Conservation (phyloP, 805 yeast species). For the Pichia thaimueangensis region DNA sequence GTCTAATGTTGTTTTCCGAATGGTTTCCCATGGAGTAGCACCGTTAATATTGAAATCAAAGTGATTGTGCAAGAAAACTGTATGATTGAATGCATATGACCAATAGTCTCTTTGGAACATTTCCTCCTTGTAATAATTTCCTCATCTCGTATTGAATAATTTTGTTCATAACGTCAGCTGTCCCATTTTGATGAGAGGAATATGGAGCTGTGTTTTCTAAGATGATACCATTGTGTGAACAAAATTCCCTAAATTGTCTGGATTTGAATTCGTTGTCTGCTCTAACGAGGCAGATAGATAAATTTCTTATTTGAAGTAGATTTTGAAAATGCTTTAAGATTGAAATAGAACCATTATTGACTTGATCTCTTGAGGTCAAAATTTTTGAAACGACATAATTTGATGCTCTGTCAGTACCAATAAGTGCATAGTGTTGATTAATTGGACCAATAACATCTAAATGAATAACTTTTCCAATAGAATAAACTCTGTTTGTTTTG, state of each 20-base stretch:
- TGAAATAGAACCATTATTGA: background rate
- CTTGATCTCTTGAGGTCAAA: background rate
- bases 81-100: background rate
- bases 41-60: background rate
- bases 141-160: background rate
- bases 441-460: background rate
- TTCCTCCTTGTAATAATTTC: background rate
- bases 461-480: background rate
- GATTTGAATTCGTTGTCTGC: constrained; percentile 1
- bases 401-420: background rate
- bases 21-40: background rate
- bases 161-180: background rate
- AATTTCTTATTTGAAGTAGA: background rate
- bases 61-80: background rate
- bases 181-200: constrained; percentile 1
- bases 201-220: background rate
- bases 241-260: background rate
- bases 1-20: background rate
- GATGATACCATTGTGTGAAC: background rate
- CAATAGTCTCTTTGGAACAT: background rate
- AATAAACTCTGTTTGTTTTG: background rate
- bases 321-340: background rate
- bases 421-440: background rate
- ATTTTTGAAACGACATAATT: background rate
- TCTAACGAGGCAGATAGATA: background rate